These are phyloP conservation scores for Sugiyamaella valdiviana DNA, from an alignment of 805 yeast genomes.

Conservation along the genomic window DNA sequence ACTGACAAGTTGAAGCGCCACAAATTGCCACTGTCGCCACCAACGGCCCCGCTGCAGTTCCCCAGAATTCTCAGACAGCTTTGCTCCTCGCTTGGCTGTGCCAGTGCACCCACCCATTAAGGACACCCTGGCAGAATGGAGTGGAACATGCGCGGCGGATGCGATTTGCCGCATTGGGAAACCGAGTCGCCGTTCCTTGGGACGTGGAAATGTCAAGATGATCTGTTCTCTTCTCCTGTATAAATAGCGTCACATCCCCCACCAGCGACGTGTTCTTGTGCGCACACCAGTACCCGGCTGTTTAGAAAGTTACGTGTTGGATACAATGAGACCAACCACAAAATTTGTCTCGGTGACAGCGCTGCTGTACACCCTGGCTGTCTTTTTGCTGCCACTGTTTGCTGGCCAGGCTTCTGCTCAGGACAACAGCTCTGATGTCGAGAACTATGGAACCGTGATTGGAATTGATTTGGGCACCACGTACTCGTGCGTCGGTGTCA, in stretches of 20 bases:
- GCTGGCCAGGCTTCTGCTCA: conserved; percentile 22
- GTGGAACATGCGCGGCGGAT: conserved; percentile 1
- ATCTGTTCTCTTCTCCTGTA: not conserved
- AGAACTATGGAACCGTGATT: conserved; percentile 49
- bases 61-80: no score
- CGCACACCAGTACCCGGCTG: not conserved
- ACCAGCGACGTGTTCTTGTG: not conserved
- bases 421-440: conserved; percentile 32
- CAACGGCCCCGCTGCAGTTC: no score
- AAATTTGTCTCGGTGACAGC: conserved; percentile 9
- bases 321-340: conserved; percentile 4
- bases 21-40: not conserved
- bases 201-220: not conserved
- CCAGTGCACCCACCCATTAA: not conserved
- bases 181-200: not conserved
- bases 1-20: no score
- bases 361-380: conserved; percentile 31
- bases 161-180: not conserved
- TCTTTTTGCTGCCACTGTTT: conserved; percentile 32
- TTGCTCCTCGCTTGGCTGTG: not conserved
- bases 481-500: conserved; percentile 91
- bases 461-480: conserved; percentile 98
- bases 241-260: not conserved
- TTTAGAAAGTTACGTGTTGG: not conserved
- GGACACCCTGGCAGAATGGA: conserved; percentile 3